A percentile compares a stretch with the other conserved stretches of the same genome.
Evolutionary conservation across 441 rosid species (phyloP).

Genomic region (Populus hybrid): DNA sequence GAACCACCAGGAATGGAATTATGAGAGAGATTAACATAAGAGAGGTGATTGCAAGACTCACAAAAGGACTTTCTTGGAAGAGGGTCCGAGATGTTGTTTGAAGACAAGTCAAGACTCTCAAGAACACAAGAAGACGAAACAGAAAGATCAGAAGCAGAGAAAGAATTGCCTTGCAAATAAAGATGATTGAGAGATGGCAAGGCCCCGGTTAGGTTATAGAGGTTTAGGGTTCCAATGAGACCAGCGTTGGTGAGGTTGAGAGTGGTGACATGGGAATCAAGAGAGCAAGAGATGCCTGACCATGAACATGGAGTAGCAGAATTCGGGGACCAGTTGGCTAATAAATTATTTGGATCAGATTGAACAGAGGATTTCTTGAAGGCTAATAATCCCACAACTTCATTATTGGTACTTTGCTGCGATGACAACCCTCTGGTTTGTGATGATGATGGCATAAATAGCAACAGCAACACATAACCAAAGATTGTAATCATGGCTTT

Average conservation of each 20-base stretch:
- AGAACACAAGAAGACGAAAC: conserved; percentile 37
- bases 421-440: conserved; percentile 36
- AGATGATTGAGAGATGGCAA: conserved; percentile 50
- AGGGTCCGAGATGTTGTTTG: conserved; percentile 45
- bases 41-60: conserved; percentile 33
- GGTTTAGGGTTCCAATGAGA: conserved; percentile 45
- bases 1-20: conserved; percentile 51
- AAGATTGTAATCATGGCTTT: conserved; percentile 15
- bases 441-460: conserved; percentile 22
- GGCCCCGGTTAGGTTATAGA: conserved; percentile 35
- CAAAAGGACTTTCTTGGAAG: conserved; percentile 41
- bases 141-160: conserved; percentile 54
- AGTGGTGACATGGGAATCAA: conserved; percentile 37
- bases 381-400: conserved; percentile 40
- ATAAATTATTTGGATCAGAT: conserved; percentile 52
- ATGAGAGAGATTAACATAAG: conserved; percentile 45
- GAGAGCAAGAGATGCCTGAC: conserved; percentile 68
- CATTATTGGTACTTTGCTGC: conserved; percentile 31
- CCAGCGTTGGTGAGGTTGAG: conserved; percentile 59
- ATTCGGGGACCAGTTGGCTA: conserved; percentile 52
- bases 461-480: conserved; percentile 25
- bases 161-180: conserved; percentile 48
- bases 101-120: conserved; percentile 52
- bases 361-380: conserved; percentile 58
- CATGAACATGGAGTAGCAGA: conserved; percentile 61